Base-by-base conservation (phyloP, 2,329 filamentous ascomycete species). In the Fusarium illudens region DNA sequence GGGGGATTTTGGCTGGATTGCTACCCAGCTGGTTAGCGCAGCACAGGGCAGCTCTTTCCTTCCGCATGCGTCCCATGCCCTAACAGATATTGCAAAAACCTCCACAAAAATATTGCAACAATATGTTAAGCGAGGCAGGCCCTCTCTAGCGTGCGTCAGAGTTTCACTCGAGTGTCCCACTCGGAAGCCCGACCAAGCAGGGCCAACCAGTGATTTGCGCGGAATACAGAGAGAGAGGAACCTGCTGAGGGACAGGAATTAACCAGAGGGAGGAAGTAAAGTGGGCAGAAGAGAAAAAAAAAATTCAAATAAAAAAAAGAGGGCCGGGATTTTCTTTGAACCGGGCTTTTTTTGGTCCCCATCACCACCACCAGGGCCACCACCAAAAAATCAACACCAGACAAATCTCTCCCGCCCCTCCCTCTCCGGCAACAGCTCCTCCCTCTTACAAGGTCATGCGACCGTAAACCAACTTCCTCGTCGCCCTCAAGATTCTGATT, bases 391-490 rank as follows among this genome's bases (percentile, higher is more conserved):
- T 60, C 71, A 68, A 68, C 62, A 73, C 65, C 68, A 70, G 52
- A 64, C 66, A 69, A 69, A 69, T 58, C 55, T 61, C 32, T 59
- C 48, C 55, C 57, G 42, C 50, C 54, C 56, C 63, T 64, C 42
- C 58, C 54, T 60, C 55, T 53, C 60, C 55, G 39, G 55, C 52
- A 56, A 44, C 59, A 66, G 58, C 62, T 67, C 67, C 68, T 68
- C 67, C 65, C 63, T 72, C 67, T 69, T 68, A 68, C 70, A 74
- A 76, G 78, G 78, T 79, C 78, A 80, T 79, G 78, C 78, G 72
- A 79, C 76, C 77, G 73, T 78, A 77, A 77, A 44, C 15, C 72
- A 70, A 71, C 72, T 22, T 74, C 68, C 73, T 73, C 67, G 76
- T 77, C 76, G 76, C 76, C 76, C 77, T 75, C 72, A 76, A 74